Conservation (phyloP, 2,329 filamentous ascomycete genomes). For the Penicillium verrucosum region DNA sequence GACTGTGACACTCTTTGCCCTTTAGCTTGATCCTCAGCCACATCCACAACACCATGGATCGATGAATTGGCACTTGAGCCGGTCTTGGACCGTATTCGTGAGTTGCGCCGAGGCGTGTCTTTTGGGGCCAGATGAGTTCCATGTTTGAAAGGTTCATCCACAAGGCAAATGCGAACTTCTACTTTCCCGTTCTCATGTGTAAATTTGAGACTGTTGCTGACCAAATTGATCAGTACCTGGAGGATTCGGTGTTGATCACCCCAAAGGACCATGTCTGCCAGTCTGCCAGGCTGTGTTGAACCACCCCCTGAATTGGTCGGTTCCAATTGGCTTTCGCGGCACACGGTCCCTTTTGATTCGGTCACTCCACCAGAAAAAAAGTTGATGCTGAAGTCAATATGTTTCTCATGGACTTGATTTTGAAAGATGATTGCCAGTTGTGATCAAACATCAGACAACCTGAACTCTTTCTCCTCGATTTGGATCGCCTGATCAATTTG, state of each 20-base stretch:
- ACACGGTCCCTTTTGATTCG: conserved; percentile 30
- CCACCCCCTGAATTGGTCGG: conserved; percentile 54
- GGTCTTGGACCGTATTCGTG: conserved; percentile 33
- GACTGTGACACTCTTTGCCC: conserved; percentile 49
- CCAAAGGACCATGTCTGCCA: conserved; percentile 85
- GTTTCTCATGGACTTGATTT: conserved; percentile 78
- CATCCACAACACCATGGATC: background rate
- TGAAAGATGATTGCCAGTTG: conserved; percentile 85
- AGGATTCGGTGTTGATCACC: conserved; percentile 90
- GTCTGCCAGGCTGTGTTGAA: conserved; percentile 62
- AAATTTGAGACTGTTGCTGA: conserved; percentile 90
- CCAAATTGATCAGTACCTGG: conserved; percentile 75
- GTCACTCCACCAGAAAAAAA: conserved; percentile 56
- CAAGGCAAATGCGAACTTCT: conserved; percentile 69
- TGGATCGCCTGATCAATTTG: conserved; percentile 82
- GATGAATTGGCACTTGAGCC: conserved; percentile 11
- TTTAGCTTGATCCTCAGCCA: conserved; percentile 13
- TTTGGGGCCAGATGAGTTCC: background rate
- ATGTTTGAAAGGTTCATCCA: conserved; percentile 31
- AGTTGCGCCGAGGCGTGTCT: conserved; percentile 49
- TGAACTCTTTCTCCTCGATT: conserved; percentile 81
- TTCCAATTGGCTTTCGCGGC: conserved; percentile 18
- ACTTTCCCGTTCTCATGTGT: conserved; percentile 75
- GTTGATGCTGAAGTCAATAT: conserved; percentile 68
- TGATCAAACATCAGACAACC: conserved; percentile 75